Base-by-base conservation (phyloP, 164 flowering plant species). In the Piper betle region DNA sequence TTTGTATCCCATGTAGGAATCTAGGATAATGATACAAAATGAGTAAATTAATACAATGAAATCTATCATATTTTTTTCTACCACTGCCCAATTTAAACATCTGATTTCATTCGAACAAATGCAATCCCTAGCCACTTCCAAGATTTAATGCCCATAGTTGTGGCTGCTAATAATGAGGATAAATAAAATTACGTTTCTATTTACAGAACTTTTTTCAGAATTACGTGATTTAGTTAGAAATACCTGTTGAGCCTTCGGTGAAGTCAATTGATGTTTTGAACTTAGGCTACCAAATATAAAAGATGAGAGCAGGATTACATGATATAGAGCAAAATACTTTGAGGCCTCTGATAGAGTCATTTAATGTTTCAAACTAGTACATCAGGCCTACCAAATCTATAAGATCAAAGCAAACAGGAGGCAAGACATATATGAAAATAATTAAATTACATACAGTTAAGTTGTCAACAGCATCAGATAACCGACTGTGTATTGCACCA, bases 1-100 rank as follows among this genome's bases (percentile, higher is more conserved):
- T 74, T 75, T 17, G 84, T 73, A 65, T 75, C 81, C 99, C 97
- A 94, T 39, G 84, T 79, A 37, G 99, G 99, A 60, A 93, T 86
- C 98, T 93, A 66, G 17, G n/a, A 60, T 16, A 59, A 41, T 25
- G 11, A 15, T 19, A 19, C 17, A 4, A 66, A 52, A 62, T 20
- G 37, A 68, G 50, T 46, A 9, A 37, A 61, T 57, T 20, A 63
- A 39, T 43, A 60, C 6, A 57, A 43, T 20, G 17, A 5, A n/a
- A 61, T 50, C 39, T 52, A 6, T 54, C 33, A 25, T 54, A 9
- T 54, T 25, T 15, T 46, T 46, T 46, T 15, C 10, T 15, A 10
- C 11, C 3, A 20, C 57, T 9, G 25, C 25, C 6, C 25, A 6
- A 0, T 19, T 17, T 53, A 53, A 6, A 17, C n/a, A 6, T 16